Conservation (phyloP, 2,329 filamentous ascomycete genomes). For the Mycosphaerella arachidis region DNA sequence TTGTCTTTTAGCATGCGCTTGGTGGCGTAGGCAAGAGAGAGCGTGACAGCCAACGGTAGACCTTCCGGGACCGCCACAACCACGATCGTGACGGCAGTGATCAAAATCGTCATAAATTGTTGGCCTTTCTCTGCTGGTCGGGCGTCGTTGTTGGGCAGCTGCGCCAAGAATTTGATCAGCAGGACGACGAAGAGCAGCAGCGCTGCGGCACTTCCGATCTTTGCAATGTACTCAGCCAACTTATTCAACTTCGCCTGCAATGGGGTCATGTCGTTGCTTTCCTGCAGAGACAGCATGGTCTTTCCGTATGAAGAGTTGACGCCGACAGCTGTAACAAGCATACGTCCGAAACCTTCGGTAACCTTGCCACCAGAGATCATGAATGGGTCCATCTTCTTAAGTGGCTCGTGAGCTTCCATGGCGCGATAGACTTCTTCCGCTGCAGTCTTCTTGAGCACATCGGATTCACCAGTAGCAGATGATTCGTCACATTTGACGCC, state of each 20-base stretch:
- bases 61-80: conserved; percentile 67
- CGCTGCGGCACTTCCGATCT: conserved; percentile 70
- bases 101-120: conserved; percentile 59
- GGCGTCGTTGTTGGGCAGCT: conserved; percentile 52
- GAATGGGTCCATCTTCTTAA: conserved; percentile 72
- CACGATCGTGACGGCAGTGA: conserved; percentile 62
- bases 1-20: conserved; percentile 66
- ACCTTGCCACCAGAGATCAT: conserved; percentile 84
- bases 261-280: conserved; percentile 72
- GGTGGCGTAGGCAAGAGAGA: conserved; percentile 64
- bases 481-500: conserved; percentile 70
- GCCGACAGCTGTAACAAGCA: conserved; percentile 70
- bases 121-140: conserved; percentile 72
- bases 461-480: conserved; percentile 71
- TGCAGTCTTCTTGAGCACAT: conserved; percentile 62
- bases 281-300: conserved; percentile 71
- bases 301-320: conserved; percentile 71
- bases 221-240: conserved; percentile 75
- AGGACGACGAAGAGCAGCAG: conserved; percentile 78
- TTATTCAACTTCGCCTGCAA: conserved; percentile 73
- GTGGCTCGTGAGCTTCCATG: conserved; percentile 57
- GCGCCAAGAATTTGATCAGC: conserved; percentile 77
- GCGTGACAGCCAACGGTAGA: conserved; percentile 62
- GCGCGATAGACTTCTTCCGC: conserved; percentile 62
- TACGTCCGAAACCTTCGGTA: conserved; percentile 69